phyloP scores from a whole-genome alignment of 2,329 filamentous ascomycete genomes.

The Keithomyces neogunnii region DNA sequence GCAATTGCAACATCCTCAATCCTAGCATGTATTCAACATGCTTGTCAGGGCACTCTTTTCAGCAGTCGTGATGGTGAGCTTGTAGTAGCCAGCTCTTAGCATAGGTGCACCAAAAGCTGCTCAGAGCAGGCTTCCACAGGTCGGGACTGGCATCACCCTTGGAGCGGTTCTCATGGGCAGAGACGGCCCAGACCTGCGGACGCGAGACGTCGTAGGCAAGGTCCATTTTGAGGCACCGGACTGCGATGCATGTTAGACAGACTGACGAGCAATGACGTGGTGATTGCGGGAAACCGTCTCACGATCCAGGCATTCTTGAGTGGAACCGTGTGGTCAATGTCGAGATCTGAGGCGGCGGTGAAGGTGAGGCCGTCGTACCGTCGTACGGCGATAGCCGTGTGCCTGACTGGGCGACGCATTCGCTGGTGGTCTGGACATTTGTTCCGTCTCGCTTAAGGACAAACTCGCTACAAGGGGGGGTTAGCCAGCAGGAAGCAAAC shows the following conservation, averaged over 20 bases:
- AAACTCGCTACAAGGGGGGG: constrained; percentile 38
- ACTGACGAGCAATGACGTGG: background rate
- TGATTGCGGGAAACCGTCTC: constrained; percentile 15
- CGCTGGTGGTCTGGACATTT: constrained; percentile 46
- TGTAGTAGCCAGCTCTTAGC: constrained; percentile 65
- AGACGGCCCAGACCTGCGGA: constrained; percentile 74
- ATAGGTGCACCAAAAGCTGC: constrained; percentile 69
- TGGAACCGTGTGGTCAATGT: constrained; percentile 80
- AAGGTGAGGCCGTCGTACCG: constrained; percentile 69
- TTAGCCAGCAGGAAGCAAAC: background rate
- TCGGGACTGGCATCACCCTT: constrained; percentile 72
- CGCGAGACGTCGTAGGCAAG: constrained; percentile 72
- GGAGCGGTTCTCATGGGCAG: constrained; percentile 62
- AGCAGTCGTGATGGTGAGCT: constrained; percentile 57
- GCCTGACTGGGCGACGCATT: constrained; percentile 58
- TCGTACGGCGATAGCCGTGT: constrained; percentile 68
- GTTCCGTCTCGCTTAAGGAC: constrained; percentile 69
- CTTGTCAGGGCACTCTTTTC: constrained; percentile 61
- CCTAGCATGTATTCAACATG: constrained; percentile 25
- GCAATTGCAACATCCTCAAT: background rate
- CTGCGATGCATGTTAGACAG: constrained; percentile 24
- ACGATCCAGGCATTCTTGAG: constrained; percentile 73
- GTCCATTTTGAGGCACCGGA: constrained; percentile 69
- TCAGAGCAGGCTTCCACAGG: constrained; percentile 63
- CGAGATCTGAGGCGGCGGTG: constrained; percentile 59